phyloP scores from a whole-genome alignment of 176 grass and related monocot genomes.

The Bolboschoenus planiculmis region DNA sequence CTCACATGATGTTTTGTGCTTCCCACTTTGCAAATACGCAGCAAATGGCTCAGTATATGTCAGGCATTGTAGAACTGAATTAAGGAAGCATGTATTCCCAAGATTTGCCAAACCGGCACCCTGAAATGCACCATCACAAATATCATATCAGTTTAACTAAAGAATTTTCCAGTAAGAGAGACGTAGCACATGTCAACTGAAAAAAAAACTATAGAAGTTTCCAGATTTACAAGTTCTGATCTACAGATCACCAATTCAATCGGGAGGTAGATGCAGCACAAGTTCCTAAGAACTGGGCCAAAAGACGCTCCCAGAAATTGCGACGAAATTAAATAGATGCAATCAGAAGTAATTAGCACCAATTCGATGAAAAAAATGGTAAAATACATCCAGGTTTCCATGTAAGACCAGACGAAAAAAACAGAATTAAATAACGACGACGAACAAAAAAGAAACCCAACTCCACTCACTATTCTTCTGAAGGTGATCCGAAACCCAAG shows the following conservation, averaged over 20 bases:
- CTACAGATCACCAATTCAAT: background rate
- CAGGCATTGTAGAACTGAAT: conserved; percentile 93
- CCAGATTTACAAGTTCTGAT: background rate
- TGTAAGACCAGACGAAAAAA: background rate
- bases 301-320: background rate
- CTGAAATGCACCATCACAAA: conserved; percentile 37
- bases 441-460: background rate
- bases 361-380: background rate
- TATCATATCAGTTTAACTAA: conserved; percentile 12
- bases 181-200: background rate
- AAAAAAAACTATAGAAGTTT: background rate
- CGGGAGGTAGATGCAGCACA: background rate
- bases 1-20: conserved; percentile 90
- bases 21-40: conserved; percentile 95
- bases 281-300: background rate
- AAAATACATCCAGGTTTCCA: background rate
- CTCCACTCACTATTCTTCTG: conserved; percentile 79
- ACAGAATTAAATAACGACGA: background rate
- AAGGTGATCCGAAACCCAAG: conserved; percentile 84
- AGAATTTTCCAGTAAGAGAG: background rate
- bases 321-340: background rate
- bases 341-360: conserved; percentile 5
- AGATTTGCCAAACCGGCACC: conserved; percentile 95
- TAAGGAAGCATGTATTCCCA: conserved; percentile 97
- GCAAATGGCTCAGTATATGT: conserved; percentile 96